A percentile compares a stretch with the other conserved stretches of the same genome.
These are phyloP conservation scores for Erysimum cheiranthoides DNA, from an alignment of 345 rosid genomes.

Conservation along the genomic window DNA sequence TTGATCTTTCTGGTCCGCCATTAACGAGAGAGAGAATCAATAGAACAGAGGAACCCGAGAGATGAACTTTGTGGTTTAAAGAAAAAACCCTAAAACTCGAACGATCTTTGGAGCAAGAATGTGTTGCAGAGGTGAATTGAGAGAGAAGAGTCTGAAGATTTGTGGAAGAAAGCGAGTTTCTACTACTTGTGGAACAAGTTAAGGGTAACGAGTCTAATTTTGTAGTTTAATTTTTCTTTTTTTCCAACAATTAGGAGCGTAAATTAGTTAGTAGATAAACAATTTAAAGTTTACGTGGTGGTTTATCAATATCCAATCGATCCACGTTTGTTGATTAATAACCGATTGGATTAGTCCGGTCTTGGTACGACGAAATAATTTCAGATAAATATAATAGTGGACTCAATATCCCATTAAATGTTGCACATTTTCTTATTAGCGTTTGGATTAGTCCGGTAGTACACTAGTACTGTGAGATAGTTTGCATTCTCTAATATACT, in stretches of 20 bases:
- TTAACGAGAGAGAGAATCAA: background rate
- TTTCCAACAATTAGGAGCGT: background rate
- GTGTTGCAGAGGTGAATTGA: slow-evolving; percentile 21
- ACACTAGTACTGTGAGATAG: no score
- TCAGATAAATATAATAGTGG: no score
- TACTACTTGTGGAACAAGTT: slow-evolving; percentile 35
- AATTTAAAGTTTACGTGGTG: background rate
- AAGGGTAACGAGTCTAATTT: slow-evolving; percentile 12
- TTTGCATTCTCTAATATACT: no score
- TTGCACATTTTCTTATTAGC: no score
- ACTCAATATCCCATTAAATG: no score
- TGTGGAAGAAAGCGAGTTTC: slow-evolving; percentile 10
- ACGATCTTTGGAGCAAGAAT: slow-evolving; percentile 1
- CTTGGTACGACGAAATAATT: no score
- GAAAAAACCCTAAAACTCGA: slow-evolving; percentile 5
- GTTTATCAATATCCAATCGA: background rate
- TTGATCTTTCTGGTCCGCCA: slow-evolving; percentile 28
- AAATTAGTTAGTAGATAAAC: background rate
- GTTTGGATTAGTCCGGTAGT: background rate
- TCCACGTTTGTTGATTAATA: background rate
- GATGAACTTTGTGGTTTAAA: background rate
- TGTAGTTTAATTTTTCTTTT: background rate
- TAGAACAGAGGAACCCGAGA: slow-evolving; percentile 2
- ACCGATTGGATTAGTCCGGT: background rate
- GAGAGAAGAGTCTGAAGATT: background rate